These are phyloP conservation scores for Mycena galopus DNA, from an alignment of 768 basidiomycete species.

Conservation along the genomic window DNA sequence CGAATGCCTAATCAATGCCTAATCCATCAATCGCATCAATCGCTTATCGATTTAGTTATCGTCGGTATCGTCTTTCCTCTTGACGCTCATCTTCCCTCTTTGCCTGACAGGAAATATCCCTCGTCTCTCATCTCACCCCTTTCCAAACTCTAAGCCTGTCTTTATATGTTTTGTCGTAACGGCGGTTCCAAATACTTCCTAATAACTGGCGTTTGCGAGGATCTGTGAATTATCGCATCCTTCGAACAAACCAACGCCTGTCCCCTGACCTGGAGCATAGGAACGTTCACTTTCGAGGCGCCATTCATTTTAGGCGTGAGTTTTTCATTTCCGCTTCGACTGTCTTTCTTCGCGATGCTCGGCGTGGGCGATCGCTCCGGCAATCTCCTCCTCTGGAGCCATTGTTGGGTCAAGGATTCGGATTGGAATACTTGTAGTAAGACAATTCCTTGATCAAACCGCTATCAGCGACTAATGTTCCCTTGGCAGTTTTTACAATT, in stretches of 20 bases:
- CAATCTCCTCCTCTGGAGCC: background rate
- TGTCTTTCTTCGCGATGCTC: slow-evolving; percentile 3
- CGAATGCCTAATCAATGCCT: too few relatives aligned
- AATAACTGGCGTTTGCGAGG: background rate
- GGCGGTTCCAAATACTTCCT: background rate
- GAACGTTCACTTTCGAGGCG: background rate
- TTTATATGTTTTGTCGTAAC: background rate
- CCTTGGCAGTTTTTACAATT: background rate
- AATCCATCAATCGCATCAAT: background rate
- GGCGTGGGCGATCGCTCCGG: background rate
- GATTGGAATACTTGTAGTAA: background rate
- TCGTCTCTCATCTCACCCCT: too few relatives aligned
- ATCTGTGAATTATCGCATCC: background rate
- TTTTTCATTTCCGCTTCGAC: background rate
- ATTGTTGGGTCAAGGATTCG: background rate
- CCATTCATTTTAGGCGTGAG: background rate
- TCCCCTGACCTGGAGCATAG: background rate
- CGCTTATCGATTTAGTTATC: background rate
- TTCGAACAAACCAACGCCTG: background rate
- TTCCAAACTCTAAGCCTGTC: background rate
- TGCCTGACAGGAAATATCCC: background rate
- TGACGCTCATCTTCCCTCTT: background rate
- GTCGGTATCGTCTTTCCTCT: background rate
- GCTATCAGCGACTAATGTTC: background rate
- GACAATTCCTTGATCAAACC: background rate